These are phyloP conservation scores for Mycena vitilis DNA, from an alignment of 768 basidiomycete genomes.

Conservation along the genomic window DNA sequence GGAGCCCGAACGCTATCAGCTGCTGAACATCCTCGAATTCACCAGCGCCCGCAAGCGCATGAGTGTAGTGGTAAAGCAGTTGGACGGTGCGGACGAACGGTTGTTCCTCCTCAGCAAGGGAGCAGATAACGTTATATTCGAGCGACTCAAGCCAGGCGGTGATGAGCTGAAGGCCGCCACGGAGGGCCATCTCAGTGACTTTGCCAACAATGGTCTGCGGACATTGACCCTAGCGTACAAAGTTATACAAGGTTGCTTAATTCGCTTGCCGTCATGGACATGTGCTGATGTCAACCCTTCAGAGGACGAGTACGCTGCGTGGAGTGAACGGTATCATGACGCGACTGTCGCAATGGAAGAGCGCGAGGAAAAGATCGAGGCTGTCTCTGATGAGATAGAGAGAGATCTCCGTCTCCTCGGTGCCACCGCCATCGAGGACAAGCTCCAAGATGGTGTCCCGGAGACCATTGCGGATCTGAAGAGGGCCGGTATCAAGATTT, in stretches of 20 bases:
- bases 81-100: conserved; percentile 70
- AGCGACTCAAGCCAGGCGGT: conserved; percentile 78
- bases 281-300: conserved; percentile 24
- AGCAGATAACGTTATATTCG: conserved; percentile 97
- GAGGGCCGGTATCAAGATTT: conserved; percentile 97
- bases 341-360: conserved; percentile 83
- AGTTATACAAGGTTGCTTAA: conserved; percentile 72
- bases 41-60: conserved; percentile 94
- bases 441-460: conserved; percentile 96
- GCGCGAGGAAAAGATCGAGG: conserved; percentile 84
- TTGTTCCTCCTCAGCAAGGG: conserved; percentile 90
- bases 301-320: conserved; percentile 84
- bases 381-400: conserved; percentile 85
- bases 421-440: conserved; percentile 98
- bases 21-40: conserved; percentile 96
- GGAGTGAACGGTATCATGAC: conserved; percentile 84
- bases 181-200: conserved; percentile 85
- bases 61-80: conserved; percentile 89
- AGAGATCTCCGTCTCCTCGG: conserved; percentile 84
- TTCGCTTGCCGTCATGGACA: conserved; percentile 12
- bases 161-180: conserved; percentile 80
- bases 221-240: conserved; percentile 96
- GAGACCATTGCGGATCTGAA: conserved; percentile 97
- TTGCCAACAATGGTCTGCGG: conserved; percentile 88
- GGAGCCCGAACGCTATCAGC: conserved; percentile 80